Percentiles rank a stretch among this genome's conserved stretches.
phyloP scores from a whole-genome alignment of 2,329 filamentous ascomycete species.

The Neopestalotiopsis rosae region DNA sequence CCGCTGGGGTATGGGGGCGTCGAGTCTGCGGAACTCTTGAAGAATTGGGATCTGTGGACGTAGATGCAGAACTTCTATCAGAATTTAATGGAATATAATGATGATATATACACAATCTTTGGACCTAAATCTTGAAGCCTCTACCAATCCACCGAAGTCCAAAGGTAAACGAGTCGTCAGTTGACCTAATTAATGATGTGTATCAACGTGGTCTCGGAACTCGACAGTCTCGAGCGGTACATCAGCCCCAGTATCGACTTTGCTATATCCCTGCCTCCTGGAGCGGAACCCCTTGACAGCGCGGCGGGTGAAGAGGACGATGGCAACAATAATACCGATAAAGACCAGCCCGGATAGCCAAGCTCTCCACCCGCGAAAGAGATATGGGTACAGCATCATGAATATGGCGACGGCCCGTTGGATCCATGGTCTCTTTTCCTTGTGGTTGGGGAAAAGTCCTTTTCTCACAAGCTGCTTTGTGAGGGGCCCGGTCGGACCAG shows the following conservation, averaged over 20 bases:
- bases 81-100: not conserved
- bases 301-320: not conserved
- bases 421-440: constrained; percentile 2
- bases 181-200: not conserved
- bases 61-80: not conserved
- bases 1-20: not conserved
- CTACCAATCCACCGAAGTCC: not conserved
- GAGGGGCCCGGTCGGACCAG: constrained; percentile 6
- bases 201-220: not conserved
- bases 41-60: constrained; percentile 13
- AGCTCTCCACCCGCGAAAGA: constrained; percentile 9
- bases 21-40: not conserved
- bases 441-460: constrained; percentile 3
- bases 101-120: too few species aligned
- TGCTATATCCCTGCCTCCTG: constrained; percentile 5
- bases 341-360: not conserved
- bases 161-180: not conserved
- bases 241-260: not conserved
- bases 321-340: not conserved
- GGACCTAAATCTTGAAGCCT: too few species aligned
- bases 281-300: not conserved
- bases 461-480: constrained; percentile 10
- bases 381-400: constrained; percentile 3
- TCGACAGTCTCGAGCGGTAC: not conserved
- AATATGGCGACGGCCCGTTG: constrained; percentile 11